Percentiles rank a stretch among this genome's conserved stretches.
Evolutionary conservation across 2,329 filamentous ascomycete genomes (phyloP).

Genomic region (Aspergillus fischeri): DNA sequence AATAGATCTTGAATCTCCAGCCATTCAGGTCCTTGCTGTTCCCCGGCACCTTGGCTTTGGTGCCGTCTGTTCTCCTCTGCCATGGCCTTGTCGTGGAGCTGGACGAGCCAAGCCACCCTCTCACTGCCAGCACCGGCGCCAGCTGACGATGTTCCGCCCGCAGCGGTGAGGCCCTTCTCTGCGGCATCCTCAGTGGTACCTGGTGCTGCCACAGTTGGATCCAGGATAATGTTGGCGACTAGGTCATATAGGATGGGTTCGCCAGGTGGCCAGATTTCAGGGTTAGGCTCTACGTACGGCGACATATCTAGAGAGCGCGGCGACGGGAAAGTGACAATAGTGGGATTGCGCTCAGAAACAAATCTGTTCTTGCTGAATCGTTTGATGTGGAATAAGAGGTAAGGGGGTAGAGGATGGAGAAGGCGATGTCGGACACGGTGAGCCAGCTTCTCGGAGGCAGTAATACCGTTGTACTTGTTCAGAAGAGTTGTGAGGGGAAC

Average conservation of each 20-base stretch:
- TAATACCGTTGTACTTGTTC: constrained; percentile 86
- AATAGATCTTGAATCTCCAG: constrained; percentile 90
- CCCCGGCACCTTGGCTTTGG: constrained; percentile 21
- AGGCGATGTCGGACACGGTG: constrained; percentile 86
- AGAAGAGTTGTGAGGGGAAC: constrained; percentile 74
- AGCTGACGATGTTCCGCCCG: constrained; percentile 36
- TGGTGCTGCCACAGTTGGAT: constrained; percentile 59
- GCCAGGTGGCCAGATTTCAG: constrained; percentile 61
- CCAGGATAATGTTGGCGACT: constrained; percentile 78
- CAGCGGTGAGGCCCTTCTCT: constrained; percentile 36
- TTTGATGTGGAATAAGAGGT: constrained; percentile 91
- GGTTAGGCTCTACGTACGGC: constrained; percentile 87
- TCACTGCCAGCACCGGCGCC: constrained; percentile 85
- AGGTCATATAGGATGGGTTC: constrained; percentile 94
- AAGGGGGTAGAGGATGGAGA: constrained; percentile 85
- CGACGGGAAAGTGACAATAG: constrained; percentile 93
- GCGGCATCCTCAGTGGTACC: constrained; percentile 48
- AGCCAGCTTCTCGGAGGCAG: constrained; percentile 81
- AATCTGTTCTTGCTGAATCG: constrained; percentile 97
- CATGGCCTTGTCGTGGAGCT: constrained; percentile 72
- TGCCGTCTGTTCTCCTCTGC: constrained; percentile 33
- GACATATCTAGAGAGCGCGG: constrained; percentile 78
- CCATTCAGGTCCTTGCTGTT: constrained; percentile 67
- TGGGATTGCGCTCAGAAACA: constrained; percentile 90
- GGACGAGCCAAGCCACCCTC: constrained; percentile 92